Base-by-base conservation (phyloP, 1,284 basidiomycete genomes). In the Melampsora americana region DNA sequence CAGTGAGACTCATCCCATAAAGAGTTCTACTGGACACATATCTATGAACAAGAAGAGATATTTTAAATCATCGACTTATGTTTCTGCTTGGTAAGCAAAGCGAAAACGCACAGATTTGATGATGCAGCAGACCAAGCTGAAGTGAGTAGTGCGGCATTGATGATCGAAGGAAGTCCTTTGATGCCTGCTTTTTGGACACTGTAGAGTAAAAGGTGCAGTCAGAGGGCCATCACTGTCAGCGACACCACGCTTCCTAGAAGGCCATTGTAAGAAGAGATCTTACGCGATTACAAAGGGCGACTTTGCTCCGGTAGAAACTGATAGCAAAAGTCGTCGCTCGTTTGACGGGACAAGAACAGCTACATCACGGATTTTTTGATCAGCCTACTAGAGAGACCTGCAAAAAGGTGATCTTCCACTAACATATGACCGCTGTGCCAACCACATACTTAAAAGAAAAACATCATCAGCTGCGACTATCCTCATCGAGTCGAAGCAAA, bases 271-370 rank as follows among this genome's bases (percentile, higher is more conserved):
- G 18, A 1, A 7, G 30, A 12, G 5, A 28, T 20, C 74, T 69
- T 35, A 76, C 74, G 74, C 67, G 28, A 76, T 76, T 7, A 76
- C 74, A 69, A 76, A 76, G 5, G 74, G 74, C 1, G 74, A 76
- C 50, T 69, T 76, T 42, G 74, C 74, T 14, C 74, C 74, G 18
- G 60, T 65, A 32, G 66, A 26, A 14, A 46, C 46, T 23, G 46
- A 48, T 35, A 76, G 48, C 5, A 28, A 67, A 3, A 76, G 74
- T 69, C 67, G 20, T 46, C 66, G 66, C 14, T 76, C 74, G 23
- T 76, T 76, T 14, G 74, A 69, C 14, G 74, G 74, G 26, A 76
- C 74, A 23, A 76, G 67, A 53, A 69, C 50, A 18, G 74, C 74
- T 76, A 61, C 32, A n/a, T 56, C 2, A n/a, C 26, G 53, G 12